These are phyloP conservation scores for Elsinoe arachidis DNA, from an alignment of 2,329 filamentous ascomycete genomes.

Conservation along the genomic window DNA sequence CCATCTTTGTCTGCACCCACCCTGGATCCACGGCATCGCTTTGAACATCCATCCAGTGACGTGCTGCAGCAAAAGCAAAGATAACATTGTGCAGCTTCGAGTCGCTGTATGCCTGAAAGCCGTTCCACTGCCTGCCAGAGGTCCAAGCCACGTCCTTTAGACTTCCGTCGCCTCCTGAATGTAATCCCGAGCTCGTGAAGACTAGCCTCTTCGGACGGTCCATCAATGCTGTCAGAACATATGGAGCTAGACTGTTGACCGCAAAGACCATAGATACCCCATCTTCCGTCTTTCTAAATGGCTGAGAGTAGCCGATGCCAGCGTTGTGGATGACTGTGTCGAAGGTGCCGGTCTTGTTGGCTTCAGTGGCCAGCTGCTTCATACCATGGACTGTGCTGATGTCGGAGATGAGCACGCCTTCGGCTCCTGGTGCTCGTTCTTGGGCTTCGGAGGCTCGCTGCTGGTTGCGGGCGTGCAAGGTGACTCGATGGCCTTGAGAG, in stretches of 20 bases:
- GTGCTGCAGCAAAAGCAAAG: conserved; percentile 47
- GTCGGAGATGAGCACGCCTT: conserved; percentile 46
- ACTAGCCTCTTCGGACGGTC: conserved; percentile 42
- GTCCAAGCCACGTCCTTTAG: conserved; percentile 35
- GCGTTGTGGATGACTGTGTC: conserved; percentile 53
- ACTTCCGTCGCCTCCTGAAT: conserved; percentile 39
- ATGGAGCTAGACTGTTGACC: conserved; percentile 51
- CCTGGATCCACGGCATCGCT: conserved; percentile 41
- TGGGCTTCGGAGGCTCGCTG: conserved; percentile 44
- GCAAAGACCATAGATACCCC: conserved; percentile 44
- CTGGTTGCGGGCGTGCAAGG: conserved; percentile 49
- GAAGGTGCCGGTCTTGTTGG: conserved; percentile 43
- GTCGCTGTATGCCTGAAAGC: conserved; percentile 41
- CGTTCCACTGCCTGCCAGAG: conserved; percentile 27
- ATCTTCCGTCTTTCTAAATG: conserved; percentile 36
- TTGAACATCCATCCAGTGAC: conserved; percentile 37
- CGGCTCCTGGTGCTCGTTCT: conserved; percentile 41
- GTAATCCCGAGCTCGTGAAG: conserved; percentile 45
- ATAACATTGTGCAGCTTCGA: conserved; percentile 50
- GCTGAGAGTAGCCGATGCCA: conserved; percentile 39
- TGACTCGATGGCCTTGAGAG: conserved; percentile 46
- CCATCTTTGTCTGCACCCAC: conserved; percentile 39
- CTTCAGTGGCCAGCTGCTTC: conserved; percentile 43
- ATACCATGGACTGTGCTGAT: conserved; percentile 43
- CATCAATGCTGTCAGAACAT: conserved; percentile 46